These are phyloP conservation scores for Cyclocybe cylindracea DNA, from an alignment of 768 basidiomycete genomes.

Conservation along the genomic window DNA sequence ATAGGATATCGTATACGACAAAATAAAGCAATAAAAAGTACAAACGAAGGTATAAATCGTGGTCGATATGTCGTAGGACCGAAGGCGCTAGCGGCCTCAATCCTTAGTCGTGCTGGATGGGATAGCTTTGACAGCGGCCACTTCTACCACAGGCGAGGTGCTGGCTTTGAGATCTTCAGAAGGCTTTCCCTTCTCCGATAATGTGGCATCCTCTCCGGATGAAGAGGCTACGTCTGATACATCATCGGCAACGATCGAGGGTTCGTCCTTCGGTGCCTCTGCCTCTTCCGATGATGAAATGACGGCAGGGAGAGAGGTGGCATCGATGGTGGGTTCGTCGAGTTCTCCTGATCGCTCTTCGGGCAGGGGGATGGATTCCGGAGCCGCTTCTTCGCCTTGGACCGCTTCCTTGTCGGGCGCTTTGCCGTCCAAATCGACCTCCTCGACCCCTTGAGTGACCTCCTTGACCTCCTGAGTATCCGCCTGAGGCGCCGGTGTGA, in stretches of 20 bases:
- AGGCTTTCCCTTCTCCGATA: background rate
- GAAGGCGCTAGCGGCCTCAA: too few relatives aligned
- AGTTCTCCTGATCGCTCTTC: constrained; percentile 39
- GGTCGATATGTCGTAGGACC: too few relatives aligned
- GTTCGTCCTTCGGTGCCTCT: background rate
- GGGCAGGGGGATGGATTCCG: constrained; percentile 41
- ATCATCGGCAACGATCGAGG: constrained; percentile 5
- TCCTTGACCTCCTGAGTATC: constrained; percentile 62
- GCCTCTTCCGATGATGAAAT: constrained; percentile 3
- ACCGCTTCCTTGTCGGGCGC: constrained; percentile 53
- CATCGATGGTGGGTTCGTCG: constrained; percentile 28
- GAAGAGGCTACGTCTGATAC: constrained; percentile 12
- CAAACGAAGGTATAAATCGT: too few relatives aligned
- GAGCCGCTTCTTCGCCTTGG: constrained; percentile 17
- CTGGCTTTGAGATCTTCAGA: too few relatives aligned
- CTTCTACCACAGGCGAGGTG: background rate
- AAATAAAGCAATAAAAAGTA: too few relatives aligned
- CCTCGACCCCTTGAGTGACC: constrained; percentile 69
- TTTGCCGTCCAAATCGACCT: constrained; percentile 61
- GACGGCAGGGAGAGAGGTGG: constrained; percentile 18
- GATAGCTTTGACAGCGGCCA: background rate
- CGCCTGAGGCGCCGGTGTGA: constrained; percentile 27
- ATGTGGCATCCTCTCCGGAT: constrained; percentile 4
- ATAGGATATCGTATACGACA: too few relatives aligned
- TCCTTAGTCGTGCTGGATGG: too few relatives aligned